Percentiles rank a stretch among this genome's conserved stretches.
Evolutionary conservation across 768 basidiomycete genomes (phyloP).

Genomic region (Rhizopogon vinicolor): DNA sequence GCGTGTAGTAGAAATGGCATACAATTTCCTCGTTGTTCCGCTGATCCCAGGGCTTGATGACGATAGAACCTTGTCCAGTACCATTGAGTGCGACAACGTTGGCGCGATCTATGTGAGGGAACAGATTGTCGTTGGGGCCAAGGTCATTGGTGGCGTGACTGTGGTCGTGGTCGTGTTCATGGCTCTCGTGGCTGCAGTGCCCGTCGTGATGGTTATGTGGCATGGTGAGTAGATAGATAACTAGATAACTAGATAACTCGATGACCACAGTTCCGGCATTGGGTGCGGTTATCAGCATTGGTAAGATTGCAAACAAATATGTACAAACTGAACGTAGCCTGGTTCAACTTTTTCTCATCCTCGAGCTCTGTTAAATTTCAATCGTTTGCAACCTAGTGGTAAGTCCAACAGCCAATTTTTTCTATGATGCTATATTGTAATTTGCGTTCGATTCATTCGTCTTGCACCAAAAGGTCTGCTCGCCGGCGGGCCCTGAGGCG

Average conservation of each 20-base stretch:
- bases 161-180: constrained; percentile 55
- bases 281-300: too few species aligned
- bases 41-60: constrained; percentile 87
- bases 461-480: constrained; percentile 68
- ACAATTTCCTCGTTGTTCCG: constrained; percentile 70
- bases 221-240: too few species aligned
- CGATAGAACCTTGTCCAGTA: constrained; percentile 40
- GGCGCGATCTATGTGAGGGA: constrained; percentile 64
- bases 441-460: constrained; percentile 80
- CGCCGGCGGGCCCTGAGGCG: constrained; percentile 70
- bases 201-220: constrained; percentile 40
- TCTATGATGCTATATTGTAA: constrained; percentile 69
- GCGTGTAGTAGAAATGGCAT: constrained; percentile 12
- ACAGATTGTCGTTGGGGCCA: constrained; percentile 70
- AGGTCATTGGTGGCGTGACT: constrained; percentile 35
- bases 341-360: constrained; percentile 3
- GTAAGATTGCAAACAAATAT: background rate
- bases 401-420: constrained; percentile 11
- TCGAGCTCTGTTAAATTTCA: too few species aligned
- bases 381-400: constrained; percentile 7
- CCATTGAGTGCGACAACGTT: constrained; percentile 83
- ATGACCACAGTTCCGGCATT: too few species aligned
- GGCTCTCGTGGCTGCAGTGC: constrained; percentile 53
- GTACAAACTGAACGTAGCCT: constrained; percentile 2
- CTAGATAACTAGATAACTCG: too few species aligned